phyloP scores from a whole-genome alignment of 208 protist species.

The Trypanosoma caninum region DNA sequence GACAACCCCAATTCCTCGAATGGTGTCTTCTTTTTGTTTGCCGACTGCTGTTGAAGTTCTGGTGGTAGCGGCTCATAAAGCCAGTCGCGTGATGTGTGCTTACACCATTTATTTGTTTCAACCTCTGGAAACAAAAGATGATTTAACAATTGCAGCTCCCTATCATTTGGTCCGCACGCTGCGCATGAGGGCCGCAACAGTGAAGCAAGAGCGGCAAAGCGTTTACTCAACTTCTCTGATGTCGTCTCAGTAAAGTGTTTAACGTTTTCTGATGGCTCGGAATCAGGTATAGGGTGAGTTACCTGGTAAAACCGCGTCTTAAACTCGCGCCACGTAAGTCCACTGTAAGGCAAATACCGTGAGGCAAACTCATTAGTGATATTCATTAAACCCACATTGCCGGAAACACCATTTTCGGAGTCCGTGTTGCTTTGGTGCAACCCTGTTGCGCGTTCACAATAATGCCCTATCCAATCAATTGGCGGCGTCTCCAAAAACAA shows the following conservation, averaged over 20 bases:
- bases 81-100: not conserved
- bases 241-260: not conserved
- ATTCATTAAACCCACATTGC: not conserved
- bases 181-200: slow-evolving; percentile 11
- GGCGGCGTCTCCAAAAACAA: too few relatives aligned
- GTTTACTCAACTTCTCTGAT: not conserved
- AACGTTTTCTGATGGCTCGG: too few relatives aligned
- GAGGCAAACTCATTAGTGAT: not conserved
- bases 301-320: slow-evolving; percentile 19
- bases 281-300: too few relatives aligned
- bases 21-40: too few relatives aligned
- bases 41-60: too few relatives aligned
- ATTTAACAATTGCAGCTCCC: slow-evolving; percentile 5
- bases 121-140: not conserved
- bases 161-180: slow-evolving; percentile 4
- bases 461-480: too few relatives aligned
- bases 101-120: not conserved
- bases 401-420: not conserved
- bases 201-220: not conserved
- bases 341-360: not conserved
- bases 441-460: too few relatives aligned
- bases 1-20: too few relatives aligned
- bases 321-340: slow-evolving; percentile 18
- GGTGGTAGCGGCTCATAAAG: slow-evolving; percentile 11
- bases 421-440: not conserved